These are phyloP conservation scores for Populus tomentosa DNA, from an alignment of 441 rosid genomes.

Conservation along the genomic window DNA sequence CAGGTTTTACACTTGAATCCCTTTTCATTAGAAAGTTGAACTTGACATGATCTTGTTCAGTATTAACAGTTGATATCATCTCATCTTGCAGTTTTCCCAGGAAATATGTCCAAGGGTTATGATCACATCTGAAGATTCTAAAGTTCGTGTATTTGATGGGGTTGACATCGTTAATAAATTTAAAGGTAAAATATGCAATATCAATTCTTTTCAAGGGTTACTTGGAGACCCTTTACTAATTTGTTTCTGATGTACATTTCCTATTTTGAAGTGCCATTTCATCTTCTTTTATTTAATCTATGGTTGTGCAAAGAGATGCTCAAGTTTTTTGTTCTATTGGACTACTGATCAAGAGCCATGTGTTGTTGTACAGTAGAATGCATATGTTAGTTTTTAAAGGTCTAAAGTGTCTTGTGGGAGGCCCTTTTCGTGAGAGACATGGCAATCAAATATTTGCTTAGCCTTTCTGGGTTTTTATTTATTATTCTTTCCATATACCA, in stretches of 20 bases:
- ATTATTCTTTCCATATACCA: background rate
- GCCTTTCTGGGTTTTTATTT: background rate
- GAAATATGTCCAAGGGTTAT: conserved; percentile 49
- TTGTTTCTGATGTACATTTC: too few relatives aligned
- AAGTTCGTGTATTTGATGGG: conserved; percentile 52
- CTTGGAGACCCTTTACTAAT: background rate
- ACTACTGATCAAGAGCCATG: too few relatives aligned
- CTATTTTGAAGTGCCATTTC: background rate
- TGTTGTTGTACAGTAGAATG: too few relatives aligned
- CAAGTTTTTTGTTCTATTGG: too few relatives aligned
- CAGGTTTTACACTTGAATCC: conserved; percentile 37
- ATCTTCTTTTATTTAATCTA: background rate
- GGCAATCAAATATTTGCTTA: background rate
- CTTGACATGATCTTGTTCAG: background rate
- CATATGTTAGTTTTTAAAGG: too few relatives aligned
- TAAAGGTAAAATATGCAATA: conserved; percentile 43
- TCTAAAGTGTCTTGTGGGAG: too few relatives aligned
- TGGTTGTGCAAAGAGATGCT: background rate
- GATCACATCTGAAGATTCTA: conserved; percentile 79
- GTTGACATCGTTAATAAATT: conserved; percentile 50
- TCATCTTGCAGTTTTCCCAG: conserved; percentile 45
- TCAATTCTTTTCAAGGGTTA: background rate
- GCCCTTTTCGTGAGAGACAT: too few relatives aligned
- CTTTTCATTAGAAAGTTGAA: background rate
- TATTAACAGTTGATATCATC: conserved; percentile 16